Evolutionary conservation across 2,329 filamentous ascomycete genomes (phyloP).

Genomic region (Podosphaera fusca): DNA sequence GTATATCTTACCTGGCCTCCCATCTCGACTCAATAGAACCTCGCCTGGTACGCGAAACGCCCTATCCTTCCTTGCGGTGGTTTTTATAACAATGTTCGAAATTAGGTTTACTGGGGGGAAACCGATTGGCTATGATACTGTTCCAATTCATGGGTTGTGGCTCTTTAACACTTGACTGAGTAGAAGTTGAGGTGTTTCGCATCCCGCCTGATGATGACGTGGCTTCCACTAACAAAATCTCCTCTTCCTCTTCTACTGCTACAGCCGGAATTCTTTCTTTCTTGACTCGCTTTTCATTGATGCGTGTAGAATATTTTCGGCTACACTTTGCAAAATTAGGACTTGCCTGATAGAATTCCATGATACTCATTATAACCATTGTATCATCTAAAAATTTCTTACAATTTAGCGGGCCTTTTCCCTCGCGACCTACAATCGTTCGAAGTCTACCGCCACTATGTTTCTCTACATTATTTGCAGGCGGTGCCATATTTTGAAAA

Average conservation of each 20-base stretch:
- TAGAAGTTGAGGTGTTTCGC: no score
- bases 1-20: not conserved
- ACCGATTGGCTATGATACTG: no score
- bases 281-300: not conserved
- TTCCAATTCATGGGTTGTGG: no score
- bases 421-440: not conserved
- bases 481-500: not conserved
- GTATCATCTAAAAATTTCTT: not conserved
- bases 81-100: not conserved
- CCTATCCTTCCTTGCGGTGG: not conserved
- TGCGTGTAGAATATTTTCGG: not conserved
- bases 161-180: no score
- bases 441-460: not conserved
- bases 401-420: not conserved
- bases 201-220: no score
- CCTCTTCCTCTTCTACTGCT: not conserved
- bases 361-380: not conserved
- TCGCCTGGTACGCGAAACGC: not conserved
- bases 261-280: not conserved
- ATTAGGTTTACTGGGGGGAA: no score
- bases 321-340: not conserved
- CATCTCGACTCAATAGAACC: not conserved
- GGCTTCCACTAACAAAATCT: no score
- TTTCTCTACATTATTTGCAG: not conserved
- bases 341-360: not conserved